Base-by-base conservation (phyloP, 192 early-diverging fungal genomes). In the Entrophospora sp. region DNA sequence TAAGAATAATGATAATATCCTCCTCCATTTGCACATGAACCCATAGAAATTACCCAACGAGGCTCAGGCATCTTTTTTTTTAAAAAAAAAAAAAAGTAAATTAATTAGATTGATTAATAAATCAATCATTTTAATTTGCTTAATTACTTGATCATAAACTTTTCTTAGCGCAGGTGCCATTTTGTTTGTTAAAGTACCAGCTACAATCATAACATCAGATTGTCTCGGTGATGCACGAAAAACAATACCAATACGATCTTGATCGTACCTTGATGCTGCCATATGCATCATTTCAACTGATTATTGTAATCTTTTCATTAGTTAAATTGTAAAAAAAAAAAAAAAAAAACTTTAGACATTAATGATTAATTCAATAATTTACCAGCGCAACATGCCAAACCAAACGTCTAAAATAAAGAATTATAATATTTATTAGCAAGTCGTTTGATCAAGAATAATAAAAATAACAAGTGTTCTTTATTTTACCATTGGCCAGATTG, bases 1-100 rank as follows among this genome's bases (percentile, higher is more conserved):
- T 96, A 96, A 45, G 89, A 91, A 82, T 98, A 98, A 79, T 98
- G 95, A 78, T 98, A 98, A 82, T 98, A 98, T 55, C 95, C 95
- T 64, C 95, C 95, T 68, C 93, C 93, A 74, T 96, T 96, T 34
- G 95, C 93, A 63, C 89, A 98, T 57, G 87, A 90, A 38, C 95
- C 95, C 95, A 98, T 98, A n/a, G 93, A 95, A 59, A 98, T 93
- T 18, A 98, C 95, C 95, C 95, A 98, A 56, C 94, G 88, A 52
- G 95, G 95, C 75, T 96, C 92, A 31, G 95, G 94, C 92, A 98
- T 95, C 82, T 91, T 28, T 34, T 25, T 18, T 9, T 31, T 31
- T 4, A 5, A 30, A 13, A 56, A 28, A 3, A 56, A 20, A 69
- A 22, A 56, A 31, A 4, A 14, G 27, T 42, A 35, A 10, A 46